Base-by-base conservation (phyloP, 1,284 basidiomycete species). In the Heterobasidion parviporum region DNA sequence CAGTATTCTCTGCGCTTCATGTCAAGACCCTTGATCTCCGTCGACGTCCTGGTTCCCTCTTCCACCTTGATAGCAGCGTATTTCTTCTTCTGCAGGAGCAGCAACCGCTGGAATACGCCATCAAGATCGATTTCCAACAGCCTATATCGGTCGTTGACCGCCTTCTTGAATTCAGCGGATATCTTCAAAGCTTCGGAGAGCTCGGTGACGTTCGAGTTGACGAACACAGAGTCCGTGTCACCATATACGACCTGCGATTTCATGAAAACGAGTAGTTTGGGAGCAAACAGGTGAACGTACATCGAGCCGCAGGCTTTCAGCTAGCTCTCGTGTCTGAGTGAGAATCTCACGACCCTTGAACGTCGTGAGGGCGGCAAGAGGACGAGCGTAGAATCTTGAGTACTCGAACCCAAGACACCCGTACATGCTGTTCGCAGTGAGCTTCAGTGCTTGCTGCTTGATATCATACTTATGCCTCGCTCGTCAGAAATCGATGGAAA, bases 391-490 rank as follows among this genome's bases (percentile, higher is more conserved):
- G 77, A 99, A 99, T 50, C 97, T 80, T 16, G 95, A 98, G 61
- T 95, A 92, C 67, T 96, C 93, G 69, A 98, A 99, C 54, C 97
- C 97, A 34, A 99, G 86, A 79, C 97, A 99, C 20, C 97, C 97
- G 71, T 99, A 99, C 96, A 99, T 99, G 77, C 92, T 96, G 77
- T 99, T 99, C 58, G 97, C 97, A 1, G 96, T 99, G 53, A 99
- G 85, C 75, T 99, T 99, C 57, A 99, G 78, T 6, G 97, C 97
- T 68, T 92, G 87, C 67, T 99, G 97, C 69, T 95, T 96, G 75
- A 99, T 98, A 66, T 99, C 93, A 68, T 88, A 95, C 88, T 94
- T 64, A 9, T 55, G 35, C 20, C 18, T 35, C 6, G 57, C n/a
- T 18, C 36, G 15, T 12, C 54, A 41, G 32, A 46, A 26, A 9